Evolutionary conservation across 768 basidiomycete genomes (phyloP), one percentile per base, ranked within the genome.

Genomic region (Mycena leptocephala): DNA sequence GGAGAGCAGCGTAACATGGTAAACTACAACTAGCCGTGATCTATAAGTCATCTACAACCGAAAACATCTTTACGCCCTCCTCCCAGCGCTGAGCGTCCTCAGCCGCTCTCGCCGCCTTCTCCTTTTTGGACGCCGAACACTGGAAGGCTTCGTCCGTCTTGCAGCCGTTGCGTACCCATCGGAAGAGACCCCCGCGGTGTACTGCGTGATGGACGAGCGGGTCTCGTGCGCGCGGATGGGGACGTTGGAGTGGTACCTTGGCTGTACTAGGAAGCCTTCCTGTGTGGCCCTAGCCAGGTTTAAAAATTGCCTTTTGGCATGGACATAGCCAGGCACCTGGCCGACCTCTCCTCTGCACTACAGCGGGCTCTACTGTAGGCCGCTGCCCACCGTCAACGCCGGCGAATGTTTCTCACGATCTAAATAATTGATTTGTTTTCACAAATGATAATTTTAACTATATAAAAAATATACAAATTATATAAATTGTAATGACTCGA

Each of bases 1-100:
- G 7, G 33, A 35, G 58, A 61, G 33, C 32, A 61, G 33, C 3
- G n/a, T 22, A 22, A 61, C 58, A 37, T 37, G 35, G 7, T 37
- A 37, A 6, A 37, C 35, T 37, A 37, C 35, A 13, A 37, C 35
- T 46, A 46, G 2, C 43, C 43, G 43, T 46, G 43, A 18, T 46
- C 22, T 43, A 63, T 18, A 63, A 24, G 26, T 41, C 33, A 18
- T 63, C 61, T 16, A 63, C 24, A 14, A 39, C 61, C 41, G 37
- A 41, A 22, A 63, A 63, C 61, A 63, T 63, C 24, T 63, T 63
- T 14, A 63, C 24, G 7, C 61, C 61, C 61, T 39, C 61, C 61
- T 63, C 61, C 61, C 61, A 41, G 24, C 61, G 61, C 61, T 43
- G 37, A 11, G 61, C 39, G 14, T 63, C 39, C 61, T 63, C 61